Conservation (phyloP, 352 stramenopile genomes). For the Pythium aristosporum region DNA sequence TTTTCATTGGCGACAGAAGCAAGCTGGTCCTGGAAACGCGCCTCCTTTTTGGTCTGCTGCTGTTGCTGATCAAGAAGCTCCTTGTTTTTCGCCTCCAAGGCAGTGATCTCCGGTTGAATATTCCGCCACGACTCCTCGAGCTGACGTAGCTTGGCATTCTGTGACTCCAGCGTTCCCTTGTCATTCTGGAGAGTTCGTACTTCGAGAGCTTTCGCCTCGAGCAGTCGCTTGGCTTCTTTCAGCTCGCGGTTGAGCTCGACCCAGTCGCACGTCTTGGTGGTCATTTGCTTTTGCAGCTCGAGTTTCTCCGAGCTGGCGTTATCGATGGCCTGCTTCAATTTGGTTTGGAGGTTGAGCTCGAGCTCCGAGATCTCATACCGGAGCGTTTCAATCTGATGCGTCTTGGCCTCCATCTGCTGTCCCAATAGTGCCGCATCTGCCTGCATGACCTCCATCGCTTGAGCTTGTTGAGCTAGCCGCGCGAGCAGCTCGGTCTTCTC, state of each 20-base stretch:
- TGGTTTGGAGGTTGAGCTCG: slow-evolving; percentile 17
- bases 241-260: slow-evolving; percentile 15
- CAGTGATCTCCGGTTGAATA: slow-evolving; percentile 3
- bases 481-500: slow-evolving; percentile 26
- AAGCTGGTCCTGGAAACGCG: slow-evolving; percentile 1
- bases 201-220: slow-evolving; percentile 5
- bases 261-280: slow-evolving; percentile 21
- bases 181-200: background rate
- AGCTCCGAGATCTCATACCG: slow-evolving; percentile 30
- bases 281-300: slow-evolving; percentile 24
- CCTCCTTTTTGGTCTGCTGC: background rate
- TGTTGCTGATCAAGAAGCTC: slow-evolving; percentile 10
- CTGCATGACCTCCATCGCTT: slow-evolving; percentile 1
- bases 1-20: slow-evolving; percentile 2
- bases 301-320: slow-evolving; percentile 12
- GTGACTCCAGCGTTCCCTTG: background rate
- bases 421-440: slow-evolving; percentile 6
- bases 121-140: slow-evolving; percentile 2
- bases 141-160: slow-evolving; percentile 1
- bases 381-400: slow-evolving; percentile 21
- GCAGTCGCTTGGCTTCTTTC: slow-evolving; percentile 16
- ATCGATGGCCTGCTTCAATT: slow-evolving; percentile 7
- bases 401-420: slow-evolving; percentile 8
- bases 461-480: background rate
- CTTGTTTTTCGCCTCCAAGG: slow-evolving; percentile 13